phyloP scores from a whole-genome alignment of 1,139 yeast species.

The Saccharomyces hybrid region DNA sequence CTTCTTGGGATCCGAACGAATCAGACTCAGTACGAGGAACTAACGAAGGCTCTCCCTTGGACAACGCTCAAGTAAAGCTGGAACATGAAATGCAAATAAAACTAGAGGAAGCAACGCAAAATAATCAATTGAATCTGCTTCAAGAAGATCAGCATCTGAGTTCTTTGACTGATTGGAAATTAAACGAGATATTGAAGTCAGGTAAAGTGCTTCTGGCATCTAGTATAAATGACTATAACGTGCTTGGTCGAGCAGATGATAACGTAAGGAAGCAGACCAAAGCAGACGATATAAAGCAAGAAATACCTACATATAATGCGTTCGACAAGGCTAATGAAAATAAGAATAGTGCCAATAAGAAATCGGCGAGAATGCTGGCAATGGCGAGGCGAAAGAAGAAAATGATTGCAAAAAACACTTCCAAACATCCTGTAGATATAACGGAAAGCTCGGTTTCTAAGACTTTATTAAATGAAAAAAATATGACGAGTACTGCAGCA shows the following conservation, averaged over 20 bases:
- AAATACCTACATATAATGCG: slow-evolving; percentile 15
- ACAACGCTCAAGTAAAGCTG: slow-evolving; percentile 24
- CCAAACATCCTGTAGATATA: slow-evolving; percentile 60
- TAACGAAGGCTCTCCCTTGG: slow-evolving; percentile 7
- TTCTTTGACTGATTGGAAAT: slow-evolving; percentile 54
- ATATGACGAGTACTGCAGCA: slow-evolving; percentile 11
- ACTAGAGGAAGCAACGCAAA: slow-evolving; percentile 34
- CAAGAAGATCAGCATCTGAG: slow-evolving; percentile 47
- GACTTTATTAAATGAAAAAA: slow-evolving; percentile 32
- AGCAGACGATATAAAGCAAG: slow-evolving; percentile 7
- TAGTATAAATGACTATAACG: slow-evolving; percentile 46
- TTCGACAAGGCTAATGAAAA: slow-evolving; percentile 13
- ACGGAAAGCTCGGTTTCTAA: slow-evolving; percentile 72
- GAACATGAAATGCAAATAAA: slow-evolving; percentile 31
- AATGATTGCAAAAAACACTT: slow-evolving; percentile 58
- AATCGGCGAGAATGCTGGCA: slow-evolving; percentile 80
- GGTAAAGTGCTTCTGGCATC: slow-evolving; percentile 69
- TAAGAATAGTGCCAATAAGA: slow-evolving; percentile 19
- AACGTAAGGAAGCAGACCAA: slow-evolving; percentile 15
- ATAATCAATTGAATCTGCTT: slow-evolving; percentile 34
- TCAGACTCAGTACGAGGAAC: slow-evolving; percentile 11
- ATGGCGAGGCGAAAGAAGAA: slow-evolving; percentile 91
- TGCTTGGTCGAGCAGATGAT: slow-evolving; percentile 26
- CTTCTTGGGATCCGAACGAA: slow-evolving; percentile 75
- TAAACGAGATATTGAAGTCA: slow-evolving; percentile 55